These are phyloP conservation scores for Passalora sequoiae DNA, from an alignment of 2,329 filamentous ascomycete species.

Conservation along the genomic window DNA sequence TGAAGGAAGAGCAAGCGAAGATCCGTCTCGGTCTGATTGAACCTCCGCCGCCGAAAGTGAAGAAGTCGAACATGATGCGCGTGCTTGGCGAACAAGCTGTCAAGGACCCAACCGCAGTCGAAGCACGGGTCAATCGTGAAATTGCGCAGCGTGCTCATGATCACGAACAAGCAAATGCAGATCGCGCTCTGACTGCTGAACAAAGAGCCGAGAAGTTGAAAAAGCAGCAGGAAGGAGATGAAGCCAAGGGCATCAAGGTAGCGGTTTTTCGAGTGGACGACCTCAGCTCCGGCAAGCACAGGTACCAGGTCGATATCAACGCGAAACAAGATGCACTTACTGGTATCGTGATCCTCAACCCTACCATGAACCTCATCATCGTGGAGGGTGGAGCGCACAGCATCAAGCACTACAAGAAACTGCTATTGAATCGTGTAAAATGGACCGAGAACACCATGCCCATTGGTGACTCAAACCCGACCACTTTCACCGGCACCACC, in stretches of 20 bases:
- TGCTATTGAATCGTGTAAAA: conserved; percentile 89
- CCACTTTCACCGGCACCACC: conserved; percentile 29
- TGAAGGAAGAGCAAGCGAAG: conserved; percentile 96
- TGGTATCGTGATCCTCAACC: conserved; percentile 87
- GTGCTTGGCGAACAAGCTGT: conserved; percentile 89
- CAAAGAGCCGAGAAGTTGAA: conserved; percentile 78
- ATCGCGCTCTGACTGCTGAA: conserved; percentile 83
- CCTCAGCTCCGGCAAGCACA: conserved; percentile 83
- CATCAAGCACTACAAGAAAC: conserved; percentile 79
- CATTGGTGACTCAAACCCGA: conserved; percentile 34
- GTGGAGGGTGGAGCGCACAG: conserved; percentile 86
- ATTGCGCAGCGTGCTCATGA: conserved; percentile 78
- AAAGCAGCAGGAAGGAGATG: conserved; percentile 79
- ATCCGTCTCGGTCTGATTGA: conserved; percentile 85
- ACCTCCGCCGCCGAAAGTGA: conserved; percentile 89
- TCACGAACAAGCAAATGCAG: conserved; percentile 74
- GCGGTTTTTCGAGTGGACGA: conserved; percentile 85
- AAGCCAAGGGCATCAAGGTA: conserved; percentile 76
- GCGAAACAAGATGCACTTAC: conserved; percentile 84
- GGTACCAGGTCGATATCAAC: conserved; percentile 89
- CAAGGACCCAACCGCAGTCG: conserved; percentile 94
- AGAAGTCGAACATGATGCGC: conserved; percentile 95
- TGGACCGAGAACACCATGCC: conserved; percentile 86
- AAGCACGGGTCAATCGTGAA: conserved; percentile 86
- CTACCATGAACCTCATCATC: conserved; percentile 80